Conservation (phyloP, 345 rosid species). For the Punica granatum region DNA sequence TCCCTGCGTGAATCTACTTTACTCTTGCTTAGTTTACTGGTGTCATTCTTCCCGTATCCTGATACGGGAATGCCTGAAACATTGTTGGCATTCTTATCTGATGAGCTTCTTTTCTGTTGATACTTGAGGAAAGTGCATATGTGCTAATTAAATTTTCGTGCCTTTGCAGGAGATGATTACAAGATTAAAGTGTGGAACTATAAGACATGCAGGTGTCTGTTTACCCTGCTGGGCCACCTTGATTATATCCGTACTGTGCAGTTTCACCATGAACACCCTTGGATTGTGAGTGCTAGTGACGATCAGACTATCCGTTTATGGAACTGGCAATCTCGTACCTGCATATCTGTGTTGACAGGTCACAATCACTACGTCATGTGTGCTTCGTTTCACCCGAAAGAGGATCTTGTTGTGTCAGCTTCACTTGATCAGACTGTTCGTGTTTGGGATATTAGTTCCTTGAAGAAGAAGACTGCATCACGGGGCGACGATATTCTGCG, state of each 20-base stretch:
- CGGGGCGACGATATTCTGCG: conserved; percentile 88
- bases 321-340: conserved; percentile 99
- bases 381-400: conserved; percentile 94
- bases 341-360: conserved; percentile 92
- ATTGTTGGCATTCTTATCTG: too few relatives aligned
- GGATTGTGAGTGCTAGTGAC: conserved; percentile 99
- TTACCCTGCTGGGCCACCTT: conserved; percentile 95
- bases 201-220: conserved; percentile 80
- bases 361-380: conserved; percentile 99
- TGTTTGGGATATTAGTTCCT: conserved; percentile 93
- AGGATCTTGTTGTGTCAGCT: conserved; percentile 96
- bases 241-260: conserved; percentile 96
- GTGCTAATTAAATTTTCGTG: conserved; percentile 3
- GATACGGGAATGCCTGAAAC: too few relatives aligned
- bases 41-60: too few relatives aligned
- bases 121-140: too few relatives aligned
- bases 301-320: conserved; percentile 97
- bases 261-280: conserved; percentile 92
- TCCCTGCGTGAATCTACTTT: too few relatives aligned
- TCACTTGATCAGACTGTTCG: conserved; percentile 96
- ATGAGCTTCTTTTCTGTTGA: neutral
- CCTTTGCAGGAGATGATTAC: conserved; percentile 83
- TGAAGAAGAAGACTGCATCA: conserved; percentile 80
- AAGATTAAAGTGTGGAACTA: conserved; percentile 98
- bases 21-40: conserved; percentile 5